phyloP scores from a whole-genome alignment of 345 rosid genomes.

The Ceriops zippeliana region DNA sequence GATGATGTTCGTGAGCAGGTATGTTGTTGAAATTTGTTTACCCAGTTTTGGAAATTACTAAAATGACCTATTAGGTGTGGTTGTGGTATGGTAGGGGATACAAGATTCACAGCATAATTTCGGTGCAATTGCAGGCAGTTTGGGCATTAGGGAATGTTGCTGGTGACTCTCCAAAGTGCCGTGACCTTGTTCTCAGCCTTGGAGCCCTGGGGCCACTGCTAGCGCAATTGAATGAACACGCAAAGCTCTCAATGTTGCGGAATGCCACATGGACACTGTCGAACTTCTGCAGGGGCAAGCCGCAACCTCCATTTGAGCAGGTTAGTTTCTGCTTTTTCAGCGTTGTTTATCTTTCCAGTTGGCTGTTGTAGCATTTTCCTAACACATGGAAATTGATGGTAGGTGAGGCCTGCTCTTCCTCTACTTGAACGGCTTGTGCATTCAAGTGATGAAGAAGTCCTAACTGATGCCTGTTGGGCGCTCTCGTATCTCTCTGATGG shows the following conservation, averaged over 20 bases:
- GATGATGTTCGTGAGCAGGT: slow-evolving; percentile 37
- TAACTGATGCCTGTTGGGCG: slow-evolving; percentile 32
- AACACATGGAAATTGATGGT: neutral
- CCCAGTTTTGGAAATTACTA: neutral
- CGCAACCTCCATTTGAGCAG: slow-evolving; percentile 30
- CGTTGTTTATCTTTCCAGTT: neutral
- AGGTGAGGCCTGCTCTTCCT: slow-evolving; percentile 29
- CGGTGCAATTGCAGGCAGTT: slow-evolving; percentile 20
- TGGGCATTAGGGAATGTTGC: slow-evolving; percentile 35
- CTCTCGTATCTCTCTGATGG: slow-evolving; percentile 34
- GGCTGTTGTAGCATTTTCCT: neutral
- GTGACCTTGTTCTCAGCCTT: slow-evolving; percentile 30
- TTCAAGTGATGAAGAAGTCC: slow-evolving; percentile 30
- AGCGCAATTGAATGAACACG: slow-evolving; percentile 26
- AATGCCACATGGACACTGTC: slow-evolving; percentile 35
- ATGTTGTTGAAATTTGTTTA: neutral
- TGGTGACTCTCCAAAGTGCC: slow-evolving; percentile 35
- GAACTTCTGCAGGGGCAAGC: slow-evolving; percentile 36
- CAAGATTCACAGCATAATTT: neutral
- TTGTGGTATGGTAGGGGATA: neutral
- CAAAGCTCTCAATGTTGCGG: slow-evolving; percentile 31
- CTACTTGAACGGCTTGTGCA: slow-evolving; percentile 25
- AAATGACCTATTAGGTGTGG: neutral
- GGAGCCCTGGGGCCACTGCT: slow-evolving; percentile 27
- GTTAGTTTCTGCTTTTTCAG: slow-evolving; percentile 10